Percentiles rank a stretch among this genome's conserved stretches.
Conservation (phyloP, 176 grass and related monocot species). For the bread wheat (Triticum aestivum) region IWGSC_CS_RefSeq_v2.1 NC_057799.1:656104960-656105459, state of each 20-base stretch:
- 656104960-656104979: background rate
- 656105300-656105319: background rate
- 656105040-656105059: background rate
- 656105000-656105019: background rate
- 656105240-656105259: background rate
- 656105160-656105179: background rate
- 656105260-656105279: background rate
- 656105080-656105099: conserved; percentile 17
- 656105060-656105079: background rate
- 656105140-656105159: background rate
- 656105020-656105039: conserved; percentile 17
- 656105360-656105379: conserved; percentile 4
- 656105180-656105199: background rate
- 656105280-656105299: background rate
- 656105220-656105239: background rate
- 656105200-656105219: background rate
- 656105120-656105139: background rate
- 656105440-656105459: background rate
- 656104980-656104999: background rate
- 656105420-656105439: too few species aligned
- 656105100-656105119: background rate
- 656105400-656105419: background rate
- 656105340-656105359: background rate
- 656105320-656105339: background rate
- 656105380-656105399: conserved; percentile 7